Base-by-base conservation (phyloP, 805 yeast species). In the Clavispora santaluciae region DNA sequence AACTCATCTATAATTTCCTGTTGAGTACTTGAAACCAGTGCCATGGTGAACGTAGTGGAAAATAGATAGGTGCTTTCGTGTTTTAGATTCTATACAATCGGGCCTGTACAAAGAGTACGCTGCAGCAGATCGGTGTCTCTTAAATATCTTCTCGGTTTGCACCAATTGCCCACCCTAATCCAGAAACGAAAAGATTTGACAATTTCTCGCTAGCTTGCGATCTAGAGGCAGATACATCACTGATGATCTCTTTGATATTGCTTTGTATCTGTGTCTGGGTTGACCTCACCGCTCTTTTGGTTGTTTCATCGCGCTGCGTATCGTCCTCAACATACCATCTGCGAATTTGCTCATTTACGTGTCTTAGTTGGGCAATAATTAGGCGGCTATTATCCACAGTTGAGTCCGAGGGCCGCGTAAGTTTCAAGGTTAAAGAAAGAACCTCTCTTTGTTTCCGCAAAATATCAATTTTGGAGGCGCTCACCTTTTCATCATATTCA, bases 81-180 rank as follows among this genome's bases (percentile, higher is more conserved):
- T 7, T 31, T 18, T 23, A 20, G 18, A 8, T 10, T 31, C 35
- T 31, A 31, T 13, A 21, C 35, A 20, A 4, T n/a, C 3, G 9
- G 9, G 23, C 5, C 35, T 20, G 35, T 20, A 31, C 16, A 31
- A 31, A 20, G 15, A 18, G n/a, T 17, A 8, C 15, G n/a, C 7
- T 30, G 34, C 22, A 30, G 5, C 10, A 13, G 17, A 15, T 13
- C 17, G n/a, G n/a, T n/a, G n/a, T n/a, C n/a, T n/a, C n/a, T n/a
- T 35, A 15, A 11, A 23, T 13, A 11, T 24, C 35, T 12, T 16
- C 28, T 36, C 41, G 38, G 24, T 56, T 61, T 29, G 83, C 83
- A 5, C 83, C 83, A 48, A 78, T 74, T 3, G 83, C 82, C 83
- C 83, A 78, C 4, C 82, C 82, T 22, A 78, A 56, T 1, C 83